Base-by-base conservation (phyloP, 2,329 filamentous ascomycete genomes). In the Leptodontidium sp. region DNA sequence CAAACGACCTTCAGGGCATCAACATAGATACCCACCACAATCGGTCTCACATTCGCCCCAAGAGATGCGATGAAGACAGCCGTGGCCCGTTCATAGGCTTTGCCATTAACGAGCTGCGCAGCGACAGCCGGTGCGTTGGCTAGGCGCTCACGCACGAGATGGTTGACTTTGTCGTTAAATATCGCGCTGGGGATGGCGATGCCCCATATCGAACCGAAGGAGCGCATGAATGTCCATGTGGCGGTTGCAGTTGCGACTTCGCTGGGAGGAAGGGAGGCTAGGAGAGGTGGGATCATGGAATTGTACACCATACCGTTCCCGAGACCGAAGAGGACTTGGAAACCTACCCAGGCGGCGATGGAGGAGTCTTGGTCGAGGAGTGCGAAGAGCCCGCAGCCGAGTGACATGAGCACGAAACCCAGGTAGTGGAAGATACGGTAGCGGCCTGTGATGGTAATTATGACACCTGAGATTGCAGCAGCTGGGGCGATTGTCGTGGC, bases 271-370 rank as follows among this genome's bases (percentile, higher is more conserved):
- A 91, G 84, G 53, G 87, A 85, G 35, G 87, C 87, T 77, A 92
- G 90, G 14, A 92, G 81, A 0, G 90, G 89, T 63, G 92, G 89
- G 12, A 93, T 83, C 2, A 90, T 89, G 1, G 86, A 82, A 76
- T 93, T 89, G 79, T 92, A 91, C 74, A 90, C 89, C 12, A 89
- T 88, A 0, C 90, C 90, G 6, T 90, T 82, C 14, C 89, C 89
- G 9, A 90, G 80, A 61, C 89, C 89, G 0, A 86, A 85, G 45
- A 91, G 80, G 67, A 90, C 85, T 76, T 91, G 87, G 78, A 84
- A 91, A 50, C 89, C 71, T 75, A 89, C 81, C 17, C 89, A 82
- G 74, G 86, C 87, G 69, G 81, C 81, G 82, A 84, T 86, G 76
- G 86, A 84, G 21, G 82, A 80, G 45, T 84, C 82, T 4, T 88